Conservation (phyloP, 345 rosid species). For the Gossypium bickii region DNA sequence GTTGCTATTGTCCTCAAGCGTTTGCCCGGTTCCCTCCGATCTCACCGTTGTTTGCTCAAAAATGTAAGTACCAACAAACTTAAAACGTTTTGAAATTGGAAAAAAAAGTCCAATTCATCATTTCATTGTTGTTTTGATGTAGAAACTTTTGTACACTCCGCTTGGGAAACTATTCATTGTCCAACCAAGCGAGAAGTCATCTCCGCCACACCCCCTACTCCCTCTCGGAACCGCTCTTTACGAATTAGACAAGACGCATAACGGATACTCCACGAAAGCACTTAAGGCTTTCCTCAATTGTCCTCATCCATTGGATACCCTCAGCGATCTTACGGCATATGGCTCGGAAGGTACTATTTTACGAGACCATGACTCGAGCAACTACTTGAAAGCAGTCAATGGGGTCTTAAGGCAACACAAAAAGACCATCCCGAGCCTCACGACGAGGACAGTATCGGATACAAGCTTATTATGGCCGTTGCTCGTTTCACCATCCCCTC, state of each 20-base stretch:
- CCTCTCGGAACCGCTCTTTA: constrained; percentile 74
- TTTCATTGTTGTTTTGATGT: constrained; percentile 20
- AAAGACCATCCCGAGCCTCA: constrained; percentile 25
- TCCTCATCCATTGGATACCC: constrained; percentile 79
- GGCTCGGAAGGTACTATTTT: constrained; percentile 83
- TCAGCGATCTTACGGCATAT: constrained; percentile 82
- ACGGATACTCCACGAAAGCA: constrained; percentile 36
- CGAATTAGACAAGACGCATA: constrained; percentile 38
- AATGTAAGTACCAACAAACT: constrained; percentile 41
- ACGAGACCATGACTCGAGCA: constrained; percentile 89
- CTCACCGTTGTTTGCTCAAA: constrained; percentile 75
- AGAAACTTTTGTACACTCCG: constrained; percentile 82
- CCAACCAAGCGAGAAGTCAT: constrained; percentile 72
- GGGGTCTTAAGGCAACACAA: constrained; percentile 50
- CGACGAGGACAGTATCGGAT: constrained; percentile 17
- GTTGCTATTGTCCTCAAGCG: constrained; percentile 73
- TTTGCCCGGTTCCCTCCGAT: constrained; percentile 45
- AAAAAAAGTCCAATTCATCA: not conserved
- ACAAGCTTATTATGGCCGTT: constrained; percentile 57
- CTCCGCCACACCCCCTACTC: constrained; percentile 77
- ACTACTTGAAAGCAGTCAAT: constrained; percentile 77
- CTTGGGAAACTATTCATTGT: constrained; percentile 77
- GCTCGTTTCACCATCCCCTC: constrained; percentile 69
- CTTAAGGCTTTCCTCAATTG: constrained; percentile 62
- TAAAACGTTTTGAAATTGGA: not conserved